Evolutionary conservation across 2,329 filamentous ascomycete species (phyloP).

Genomic region (Pestalotiopsis sp.): DNA sequence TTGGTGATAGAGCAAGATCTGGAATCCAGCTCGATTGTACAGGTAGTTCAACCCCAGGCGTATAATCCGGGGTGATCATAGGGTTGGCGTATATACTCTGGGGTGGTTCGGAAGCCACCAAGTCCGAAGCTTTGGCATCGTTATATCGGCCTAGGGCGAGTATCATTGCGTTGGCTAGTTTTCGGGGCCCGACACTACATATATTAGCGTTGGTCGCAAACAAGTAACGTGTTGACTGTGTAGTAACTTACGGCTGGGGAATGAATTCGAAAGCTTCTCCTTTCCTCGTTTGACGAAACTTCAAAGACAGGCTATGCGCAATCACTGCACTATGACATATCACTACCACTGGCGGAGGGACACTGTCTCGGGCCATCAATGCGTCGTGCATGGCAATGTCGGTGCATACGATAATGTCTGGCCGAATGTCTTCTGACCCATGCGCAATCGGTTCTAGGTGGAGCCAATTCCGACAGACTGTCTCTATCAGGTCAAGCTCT

Average conservation of each 20-base stretch:
- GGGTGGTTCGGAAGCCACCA: slow-evolving; percentile 14
- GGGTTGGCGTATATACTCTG: neutral
- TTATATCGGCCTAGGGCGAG: neutral
- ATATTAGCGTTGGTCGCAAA: neutral
- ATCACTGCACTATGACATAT: slow-evolving; percentile 34
- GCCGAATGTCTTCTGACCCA: slow-evolving; percentile 9
- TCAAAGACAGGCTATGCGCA: slow-evolving; percentile 26
- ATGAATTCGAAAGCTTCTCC: slow-evolving; percentile 36
- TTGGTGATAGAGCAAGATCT: neutral
- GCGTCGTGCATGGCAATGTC: slow-evolving; percentile 21
- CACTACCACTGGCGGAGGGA: slow-evolving; percentile 30
- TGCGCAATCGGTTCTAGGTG: slow-evolving; percentile 26
- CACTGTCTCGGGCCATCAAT: slow-evolving; percentile 8
- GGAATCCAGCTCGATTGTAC: neutral
- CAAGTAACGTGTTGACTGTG: no score
- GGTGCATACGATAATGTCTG: slow-evolving; percentile 27
- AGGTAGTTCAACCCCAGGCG: neutral
- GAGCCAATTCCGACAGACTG: slow-evolving; percentile 37
- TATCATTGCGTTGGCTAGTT: slow-evolving; percentile 35
- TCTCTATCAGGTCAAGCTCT: slow-evolving; percentile 22
- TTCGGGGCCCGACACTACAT: slow-evolving; percentile 37
- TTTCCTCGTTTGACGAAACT: neutral
- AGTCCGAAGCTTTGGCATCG: neutral
- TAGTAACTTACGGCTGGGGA: slow-evolving; percentile 38
- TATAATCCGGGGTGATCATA: neutral